Percentiles rank a stretch among this genome's conserved stretches.
phyloP scores from a whole-genome alignment of 75 land plant species.

The Cunninghamia lanceolata region DNA sequence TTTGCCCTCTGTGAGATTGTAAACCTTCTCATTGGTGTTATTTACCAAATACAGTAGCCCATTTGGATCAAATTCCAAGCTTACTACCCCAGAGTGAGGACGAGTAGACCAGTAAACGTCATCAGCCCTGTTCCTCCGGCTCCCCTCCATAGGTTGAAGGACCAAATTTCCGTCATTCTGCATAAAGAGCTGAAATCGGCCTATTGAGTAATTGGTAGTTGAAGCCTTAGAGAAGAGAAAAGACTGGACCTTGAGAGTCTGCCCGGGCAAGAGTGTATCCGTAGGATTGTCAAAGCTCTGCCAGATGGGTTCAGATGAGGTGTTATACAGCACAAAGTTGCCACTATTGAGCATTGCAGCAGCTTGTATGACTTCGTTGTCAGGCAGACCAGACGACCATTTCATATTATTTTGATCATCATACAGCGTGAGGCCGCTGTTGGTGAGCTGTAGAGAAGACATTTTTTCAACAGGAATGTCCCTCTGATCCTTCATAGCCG shows the following conservation, averaged over 20 bases:
- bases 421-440: background rate
- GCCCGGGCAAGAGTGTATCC: background rate
- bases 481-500: background rate
- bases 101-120: no score
- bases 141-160: no score
- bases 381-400: background rate
- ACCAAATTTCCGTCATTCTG: no score
- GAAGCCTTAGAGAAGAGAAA: background rate
- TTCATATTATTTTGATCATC: no score
- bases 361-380: background rate
- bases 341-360: background rate
- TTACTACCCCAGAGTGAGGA: no score
- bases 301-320: background rate
- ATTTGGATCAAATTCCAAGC: no score
- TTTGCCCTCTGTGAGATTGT: no score
- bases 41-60: no score
- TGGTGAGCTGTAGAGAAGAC: background rate
- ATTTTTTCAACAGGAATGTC: background rate
- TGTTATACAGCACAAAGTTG: background rate
- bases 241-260: background rate
- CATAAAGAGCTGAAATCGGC: background rate
- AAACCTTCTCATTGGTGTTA: no score
- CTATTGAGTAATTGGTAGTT: background rate
- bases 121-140: no score
- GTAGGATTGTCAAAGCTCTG: background rate